Evolutionary conservation across 768 basidiomycete species (phyloP).

Genomic region (Rhodotorula babjevae): DNA sequence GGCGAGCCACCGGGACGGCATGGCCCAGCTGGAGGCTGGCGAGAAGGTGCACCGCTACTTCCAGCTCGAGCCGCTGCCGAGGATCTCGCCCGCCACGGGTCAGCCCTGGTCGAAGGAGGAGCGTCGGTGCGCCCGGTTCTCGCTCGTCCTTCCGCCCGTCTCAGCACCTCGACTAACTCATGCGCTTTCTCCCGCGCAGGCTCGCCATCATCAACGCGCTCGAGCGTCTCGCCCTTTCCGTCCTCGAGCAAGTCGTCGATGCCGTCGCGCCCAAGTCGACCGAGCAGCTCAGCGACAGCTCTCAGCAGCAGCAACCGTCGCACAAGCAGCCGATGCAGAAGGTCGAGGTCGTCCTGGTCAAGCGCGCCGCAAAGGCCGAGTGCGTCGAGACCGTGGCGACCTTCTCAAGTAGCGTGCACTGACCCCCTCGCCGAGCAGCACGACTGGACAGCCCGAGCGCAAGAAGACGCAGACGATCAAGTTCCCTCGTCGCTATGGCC

Average conservation of each 20-base stretch:
- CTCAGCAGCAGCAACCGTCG: no score
- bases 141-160: no score
- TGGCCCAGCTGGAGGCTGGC: background rate
- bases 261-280: background rate
- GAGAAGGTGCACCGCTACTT: background rate
- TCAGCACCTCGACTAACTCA: no score
- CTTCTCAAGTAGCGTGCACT: background rate
- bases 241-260: constrained; percentile 22
- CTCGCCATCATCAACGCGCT: constrained; percentile 28
- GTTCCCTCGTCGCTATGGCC: constrained; percentile 22
- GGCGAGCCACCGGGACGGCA: background rate
- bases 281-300: no score
- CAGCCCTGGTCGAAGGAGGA: background rate
- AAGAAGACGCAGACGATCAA: background rate
- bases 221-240: constrained; percentile 24
- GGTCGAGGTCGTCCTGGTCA: constrained; percentile 2
- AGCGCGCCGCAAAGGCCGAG: background rate
- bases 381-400: background rate
- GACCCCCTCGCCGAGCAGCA: background rate
- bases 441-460: background rate
- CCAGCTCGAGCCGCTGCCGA: constrained; percentile 19
- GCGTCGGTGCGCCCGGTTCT: constrained; percentile 3
- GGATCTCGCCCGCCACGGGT: background rate
- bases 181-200: background rate
- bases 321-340: background rate